phyloP scores from a whole-genome alignment of 2,329 filamentous ascomycete genomes.

The Cytospora chrysosperma region DNA sequence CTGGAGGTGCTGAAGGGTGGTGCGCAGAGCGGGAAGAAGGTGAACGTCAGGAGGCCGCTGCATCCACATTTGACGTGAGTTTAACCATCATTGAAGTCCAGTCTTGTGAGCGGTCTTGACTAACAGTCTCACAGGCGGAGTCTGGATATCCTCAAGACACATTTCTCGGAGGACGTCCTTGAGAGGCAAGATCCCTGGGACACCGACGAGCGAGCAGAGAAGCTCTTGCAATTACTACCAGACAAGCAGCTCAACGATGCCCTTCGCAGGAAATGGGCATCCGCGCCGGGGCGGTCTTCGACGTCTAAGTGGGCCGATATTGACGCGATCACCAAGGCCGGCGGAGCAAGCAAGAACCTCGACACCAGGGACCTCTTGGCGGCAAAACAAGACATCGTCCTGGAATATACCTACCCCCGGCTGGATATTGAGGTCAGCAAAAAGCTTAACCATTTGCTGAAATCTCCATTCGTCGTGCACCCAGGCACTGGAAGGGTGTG shows the following conservation, averaged over 20 bases:
- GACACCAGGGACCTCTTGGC: conserved; percentile 73
- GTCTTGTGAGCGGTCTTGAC: conserved; percentile 10
- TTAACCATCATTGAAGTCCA: background rate
- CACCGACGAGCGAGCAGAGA: conserved; percentile 66
- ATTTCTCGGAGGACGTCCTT: conserved; percentile 83
- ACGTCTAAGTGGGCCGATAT: conserved; percentile 92
- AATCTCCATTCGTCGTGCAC: conserved; percentile 94
- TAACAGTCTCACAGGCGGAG: conserved; percentile 60
- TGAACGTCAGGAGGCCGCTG: conserved; percentile 78
- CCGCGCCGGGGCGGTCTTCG: conserved; percentile 73
- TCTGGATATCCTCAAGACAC: conserved; percentile 76
- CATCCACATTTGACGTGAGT: conserved; percentile 81
- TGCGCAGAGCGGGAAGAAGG: conserved; percentile 80
- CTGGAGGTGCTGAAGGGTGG: conserved; percentile 88
- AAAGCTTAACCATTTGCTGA: conserved; percentile 96
- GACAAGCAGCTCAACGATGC: conserved; percentile 75
- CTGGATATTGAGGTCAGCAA: conserved; percentile 97
- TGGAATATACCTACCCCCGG: conserved; percentile 97
- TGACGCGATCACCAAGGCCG: conserved; percentile 76
- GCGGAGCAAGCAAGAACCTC: conserved; percentile 66
- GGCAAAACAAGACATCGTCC: conserved; percentile 91
- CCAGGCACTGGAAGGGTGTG: conserved; percentile 92
- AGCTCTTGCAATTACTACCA: conserved; percentile 80
- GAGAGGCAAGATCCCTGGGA: conserved; percentile 84
- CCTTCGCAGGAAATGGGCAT: conserved; percentile 87